Percentiles rank a stretch among this genome's conserved stretches.
These are phyloP conservation scores for Phytophthora pluvialis DNA, from an alignment of 352 stramenopile species.

Conservation along the genomic window DNA sequence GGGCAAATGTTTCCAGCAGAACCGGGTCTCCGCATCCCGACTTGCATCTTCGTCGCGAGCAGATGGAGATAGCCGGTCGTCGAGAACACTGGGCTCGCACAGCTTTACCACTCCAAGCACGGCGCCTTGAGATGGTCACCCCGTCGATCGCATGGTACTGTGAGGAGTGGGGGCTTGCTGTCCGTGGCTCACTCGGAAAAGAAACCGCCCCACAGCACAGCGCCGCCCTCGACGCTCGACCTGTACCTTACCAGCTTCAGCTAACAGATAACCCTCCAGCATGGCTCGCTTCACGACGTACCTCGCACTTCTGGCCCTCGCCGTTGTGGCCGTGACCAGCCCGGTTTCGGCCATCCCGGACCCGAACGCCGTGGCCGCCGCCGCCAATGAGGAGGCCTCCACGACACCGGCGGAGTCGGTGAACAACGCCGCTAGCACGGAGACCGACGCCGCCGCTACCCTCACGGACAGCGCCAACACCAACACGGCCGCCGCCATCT, in stretches of 20 bases:
- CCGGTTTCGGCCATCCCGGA: slow-evolving; percentile 31
- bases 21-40: slow-evolving; percentile 25
- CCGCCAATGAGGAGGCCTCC: slow-evolving; percentile 27
- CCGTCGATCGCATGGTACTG: slow-evolving; percentile 14
- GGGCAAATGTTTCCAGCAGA: neutral
- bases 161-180: slow-evolving; percentile 11
- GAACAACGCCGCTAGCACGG: slow-evolving; percentile 6
- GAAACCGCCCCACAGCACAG: slow-evolving; percentile 33
- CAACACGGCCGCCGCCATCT: slow-evolving; percentile 32
- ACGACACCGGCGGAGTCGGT: slow-evolving; percentile 18
- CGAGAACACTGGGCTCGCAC: slow-evolving; percentile 19
- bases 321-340: slow-evolving; percentile 24
- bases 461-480: slow-evolving; percentile 16
- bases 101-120: slow-evolving; percentile 20
- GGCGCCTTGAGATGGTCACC: slow-evolving; percentile 34
- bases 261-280: slow-evolving; percentile 10
- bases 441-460: slow-evolving; percentile 16
- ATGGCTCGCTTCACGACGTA: slow-evolving; percentile 38
- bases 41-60: slow-evolving; percentile 29
- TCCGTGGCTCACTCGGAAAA: slow-evolving; percentile 32
- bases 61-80: slow-evolving; percentile 31
- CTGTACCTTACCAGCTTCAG: slow-evolving; percentile 23
- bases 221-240: slow-evolving; percentile 22
- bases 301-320: slow-evolving; percentile 34
- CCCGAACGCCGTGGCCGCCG: slow-evolving; percentile 27